phyloP scores from a whole-genome alignment of 139 green algal genomes.

The Deuterostichococcus epilithicus region DNA sequence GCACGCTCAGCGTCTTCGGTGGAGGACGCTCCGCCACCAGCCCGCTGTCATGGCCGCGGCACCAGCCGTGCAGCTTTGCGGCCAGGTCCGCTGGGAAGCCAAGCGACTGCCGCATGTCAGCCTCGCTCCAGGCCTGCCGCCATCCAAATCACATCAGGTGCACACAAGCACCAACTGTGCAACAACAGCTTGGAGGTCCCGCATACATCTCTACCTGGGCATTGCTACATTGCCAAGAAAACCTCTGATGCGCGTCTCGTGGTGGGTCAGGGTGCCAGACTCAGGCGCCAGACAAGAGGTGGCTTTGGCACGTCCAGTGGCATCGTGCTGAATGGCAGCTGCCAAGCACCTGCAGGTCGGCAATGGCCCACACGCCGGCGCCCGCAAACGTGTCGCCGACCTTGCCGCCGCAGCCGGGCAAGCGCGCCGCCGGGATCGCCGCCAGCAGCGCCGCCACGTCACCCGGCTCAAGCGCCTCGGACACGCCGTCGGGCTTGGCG shows the following conservation, averaged over 20 bases:
- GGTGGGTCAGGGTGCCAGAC: no score
- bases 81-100: conserved; percentile 19
- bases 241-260: no score
- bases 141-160: no score
- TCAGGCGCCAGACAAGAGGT: no score
- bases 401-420: conserved; percentile 47
- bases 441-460: conserved; percentile 25
- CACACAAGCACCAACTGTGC: no score
- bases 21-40: conserved; percentile 33
- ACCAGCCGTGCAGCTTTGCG: conserved; percentile 21
- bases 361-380: conserved; percentile 18
- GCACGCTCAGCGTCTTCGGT: conserved; percentile 33
- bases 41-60: conserved; percentile 19
- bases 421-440: conserved; percentile 19
- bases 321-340: no score
- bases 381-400: conserved; percentile 19
- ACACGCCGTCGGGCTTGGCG: conserved; percentile 67
- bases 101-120: conserved; percentile 23
- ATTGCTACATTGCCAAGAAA: no score
- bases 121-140: conserved; percentile 7
- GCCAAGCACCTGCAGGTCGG: conserved; percentile 27
- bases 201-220: no score
- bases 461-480: background rate
- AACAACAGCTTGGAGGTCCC: no score
- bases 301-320: no score